These are phyloP conservation scores for Fraxinus baroniana DNA, from an alignment of 305 asterid species.

Conservation along the genomic window DNA sequence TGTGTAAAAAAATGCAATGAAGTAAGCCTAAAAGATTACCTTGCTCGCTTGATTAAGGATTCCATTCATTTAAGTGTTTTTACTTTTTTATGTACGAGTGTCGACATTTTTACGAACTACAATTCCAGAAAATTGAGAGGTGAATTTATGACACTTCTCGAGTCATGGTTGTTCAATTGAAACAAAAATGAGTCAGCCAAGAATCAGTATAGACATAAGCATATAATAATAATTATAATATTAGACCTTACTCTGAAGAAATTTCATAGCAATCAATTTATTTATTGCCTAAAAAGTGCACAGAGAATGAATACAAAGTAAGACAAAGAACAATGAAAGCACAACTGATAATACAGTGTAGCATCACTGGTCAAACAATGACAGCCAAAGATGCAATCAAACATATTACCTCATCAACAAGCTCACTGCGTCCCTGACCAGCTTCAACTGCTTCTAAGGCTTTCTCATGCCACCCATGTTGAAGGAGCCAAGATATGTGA, in stretches of 20 bases:
- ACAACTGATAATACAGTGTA: neutral
- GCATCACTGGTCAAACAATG: conserved; percentile 16
- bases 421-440: conserved; percentile 92
- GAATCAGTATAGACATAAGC: neutral
- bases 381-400: conserved; percentile 14
- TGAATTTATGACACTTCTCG: neutral
- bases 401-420: conserved; percentile 74
- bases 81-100: neutral
- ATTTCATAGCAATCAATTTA: neutral
- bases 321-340: neutral
- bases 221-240: neutral
- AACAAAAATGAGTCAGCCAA: conserved; percentile 5
- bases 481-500: conserved; percentile 97
- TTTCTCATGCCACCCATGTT: conserved; percentile 90
- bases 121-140: neutral
- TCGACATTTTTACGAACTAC: neutral
- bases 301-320: neutral
- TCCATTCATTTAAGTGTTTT: neutral
- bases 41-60: conserved; percentile 6
- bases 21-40: neutral
- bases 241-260: conserved; percentile 5
- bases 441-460: conserved; percentile 98
- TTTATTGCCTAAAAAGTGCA: conserved; percentile 1
- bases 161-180: neutral
- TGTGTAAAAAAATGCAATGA: neutral